phyloP scores from a whole-genome alignment of 768 basidiomycete species.

The Lepiota venenata region DNA sequence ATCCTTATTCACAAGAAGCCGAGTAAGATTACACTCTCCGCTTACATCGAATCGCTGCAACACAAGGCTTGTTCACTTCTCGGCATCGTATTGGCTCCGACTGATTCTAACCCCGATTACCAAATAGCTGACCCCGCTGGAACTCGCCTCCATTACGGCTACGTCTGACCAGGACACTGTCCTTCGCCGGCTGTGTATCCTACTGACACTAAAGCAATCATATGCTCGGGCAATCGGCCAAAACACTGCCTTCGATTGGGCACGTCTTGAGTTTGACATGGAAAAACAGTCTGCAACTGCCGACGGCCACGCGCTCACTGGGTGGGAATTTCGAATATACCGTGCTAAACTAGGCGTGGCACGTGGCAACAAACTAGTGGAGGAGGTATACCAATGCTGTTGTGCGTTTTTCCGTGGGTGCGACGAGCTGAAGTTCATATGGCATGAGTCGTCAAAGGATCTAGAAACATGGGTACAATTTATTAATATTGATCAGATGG shows the following conservation, averaged over 20 bases:
- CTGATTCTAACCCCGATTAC: background rate
- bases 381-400: constrained; percentile 75
- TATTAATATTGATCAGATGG: constrained; percentile 77
- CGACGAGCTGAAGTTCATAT: constrained; percentile 64
- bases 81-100: background rate
- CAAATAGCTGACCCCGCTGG: constrained; percentile 19
- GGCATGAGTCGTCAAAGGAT: constrained; percentile 63
- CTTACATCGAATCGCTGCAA: constrained; percentile 69
- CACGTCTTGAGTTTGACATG: constrained; percentile 80
- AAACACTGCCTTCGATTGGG: constrained; percentile 75
- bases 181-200: constrained; percentile 71
- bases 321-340: constrained; percentile 89
- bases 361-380: constrained; percentile 48
- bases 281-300: constrained; percentile 55
- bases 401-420: constrained; percentile 74
- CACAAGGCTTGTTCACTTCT: constrained; percentile 54
- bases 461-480: constrained; percentile 83
- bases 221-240: constrained; percentile 87
- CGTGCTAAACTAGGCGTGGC: constrained; percentile 68
- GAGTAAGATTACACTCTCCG: constrained; percentile 54
- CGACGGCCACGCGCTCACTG: constrained; percentile 65
- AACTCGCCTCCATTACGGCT: constrained; percentile 52
- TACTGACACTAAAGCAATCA: constrained; percentile 76
- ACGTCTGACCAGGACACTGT: constrained; percentile 55
- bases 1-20: constrained; percentile 66